phyloP scores from a whole-genome alignment of 495 filamentous ascomycete genomes.

The Penicillium canescens region DNA sequence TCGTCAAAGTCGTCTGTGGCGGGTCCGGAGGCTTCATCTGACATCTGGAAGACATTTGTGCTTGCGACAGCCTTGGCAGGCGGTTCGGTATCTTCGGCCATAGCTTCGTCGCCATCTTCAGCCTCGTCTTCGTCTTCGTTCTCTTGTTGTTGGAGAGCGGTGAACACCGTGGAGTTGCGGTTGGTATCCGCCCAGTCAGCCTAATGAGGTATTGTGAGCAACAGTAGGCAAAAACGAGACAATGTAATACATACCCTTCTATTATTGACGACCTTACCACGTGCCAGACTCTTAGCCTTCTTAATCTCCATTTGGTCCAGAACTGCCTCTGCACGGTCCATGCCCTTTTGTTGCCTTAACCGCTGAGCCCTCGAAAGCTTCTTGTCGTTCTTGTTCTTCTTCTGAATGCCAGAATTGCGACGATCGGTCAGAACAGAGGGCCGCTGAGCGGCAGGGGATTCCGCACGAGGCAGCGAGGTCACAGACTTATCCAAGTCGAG shows the following conservation, averaged over 20 bases:
- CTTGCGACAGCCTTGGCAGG: conserved; percentile 16
- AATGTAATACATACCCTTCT: conserved; percentile 35
- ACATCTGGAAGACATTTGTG: conserved; percentile 14
- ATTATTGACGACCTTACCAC: conserved; percentile 56
- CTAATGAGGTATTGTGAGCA: conserved; percentile 28
- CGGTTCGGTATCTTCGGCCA: conserved; percentile 30
- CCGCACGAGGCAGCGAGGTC: conserved; percentile 57
- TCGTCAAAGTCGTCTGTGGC: conserved; percentile 33
- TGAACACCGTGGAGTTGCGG: conserved; percentile 32
- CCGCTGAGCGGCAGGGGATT: conserved; percentile 48
- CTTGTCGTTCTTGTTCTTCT: conserved; percentile 63
- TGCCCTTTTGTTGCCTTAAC: conserved; percentile 65
- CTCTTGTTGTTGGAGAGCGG: conserved; percentile 26
- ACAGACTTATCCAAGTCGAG: conserved; percentile 77
- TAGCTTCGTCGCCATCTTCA: conserved; percentile 32
- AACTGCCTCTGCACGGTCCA: conserved; percentile 71
- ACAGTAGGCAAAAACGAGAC: conserved; percentile 1
- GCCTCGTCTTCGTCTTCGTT: conserved; percentile 20
- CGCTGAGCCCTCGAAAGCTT: conserved; percentile 63
- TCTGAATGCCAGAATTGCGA: conserved; percentile 62
- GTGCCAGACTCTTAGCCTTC: conserved; percentile 62
- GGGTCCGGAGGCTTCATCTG: conserved; percentile 8
- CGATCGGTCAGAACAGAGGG: conserved; percentile 61
- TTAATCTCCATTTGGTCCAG: conserved; percentile 71
- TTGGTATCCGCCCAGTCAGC: conserved; percentile 47